A percentile compares a stretch with the other conserved stretches of the same genome.
These are phyloP conservation scores for Cucumis sativus DNA, from an alignment of 306 rosid species.

Conservation along the genomic window DNA sequence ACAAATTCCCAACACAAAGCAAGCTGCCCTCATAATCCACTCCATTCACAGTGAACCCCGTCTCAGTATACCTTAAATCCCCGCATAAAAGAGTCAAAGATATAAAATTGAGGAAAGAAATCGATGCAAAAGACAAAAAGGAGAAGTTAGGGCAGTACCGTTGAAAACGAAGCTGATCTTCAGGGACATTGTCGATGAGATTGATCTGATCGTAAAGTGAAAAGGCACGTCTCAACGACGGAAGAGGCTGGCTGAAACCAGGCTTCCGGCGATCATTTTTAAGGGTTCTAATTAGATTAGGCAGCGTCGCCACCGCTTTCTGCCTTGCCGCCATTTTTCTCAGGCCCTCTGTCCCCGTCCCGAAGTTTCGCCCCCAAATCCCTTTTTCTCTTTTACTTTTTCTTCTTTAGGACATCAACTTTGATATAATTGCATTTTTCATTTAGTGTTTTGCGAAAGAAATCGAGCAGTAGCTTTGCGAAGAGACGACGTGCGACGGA, in stretches of 20 bases:
- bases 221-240: conserved; percentile 81
- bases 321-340: conserved; percentile 42
- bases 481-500: too few species aligned
- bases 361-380: background rate
- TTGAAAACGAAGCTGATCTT: conserved; percentile 77
- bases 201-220: conserved; percentile 97
- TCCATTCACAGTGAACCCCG: conserved; percentile 75
- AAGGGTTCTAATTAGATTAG: conserved; percentile 59
- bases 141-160: conserved; percentile 19
- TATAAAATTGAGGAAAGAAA: background rate
- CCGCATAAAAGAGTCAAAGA: background rate
- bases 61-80: conserved; percentile 40
- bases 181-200: conserved; percentile 74
- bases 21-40: conserved; percentile 81
- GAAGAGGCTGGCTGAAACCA: conserved; percentile 25
- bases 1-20: conserved; percentile 78
- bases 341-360: background rate
- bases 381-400: background rate
- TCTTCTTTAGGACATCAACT: background rate
- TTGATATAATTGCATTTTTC: background rate
- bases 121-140: background rate
- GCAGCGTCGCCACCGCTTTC: conserved; percentile 50
- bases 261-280: conserved; percentile 42
- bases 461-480: too few species aligned
- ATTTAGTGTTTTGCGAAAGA: too few species aligned